Evolutionary conservation across 306 rosid species (phyloP), one percentile per base, ranked within the genome.

Genomic region (Rubus idaeus): DNA sequence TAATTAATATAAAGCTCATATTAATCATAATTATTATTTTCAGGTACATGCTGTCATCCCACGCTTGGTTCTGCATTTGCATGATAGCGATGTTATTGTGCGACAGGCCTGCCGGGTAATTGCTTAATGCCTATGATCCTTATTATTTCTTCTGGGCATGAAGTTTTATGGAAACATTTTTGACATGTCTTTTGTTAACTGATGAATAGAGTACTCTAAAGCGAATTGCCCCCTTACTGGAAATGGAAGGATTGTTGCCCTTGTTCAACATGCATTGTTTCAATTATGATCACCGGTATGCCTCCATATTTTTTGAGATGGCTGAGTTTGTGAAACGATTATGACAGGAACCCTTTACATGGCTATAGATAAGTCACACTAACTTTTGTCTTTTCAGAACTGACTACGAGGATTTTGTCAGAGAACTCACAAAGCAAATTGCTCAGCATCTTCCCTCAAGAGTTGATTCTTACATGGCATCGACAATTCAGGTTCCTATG

Each of bases 101-200:
- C 87, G 96, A 70, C 84, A 87, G 55, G 97, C 98, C 75, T 94
- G 98, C 85, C 97, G 98, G 98, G 98, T 94, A 91, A 80, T 85
- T 72, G 39, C 46, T 75, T 66, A 80, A 84, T 72, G 39, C 46
- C 73, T 66, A 70, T 40, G 47, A 56, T 79, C 64, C 67, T 40
- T 82, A 63, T 82, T 82, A 16, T 68, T 56, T 83, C 75, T 77
- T 77, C 56, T 67, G 64, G 44, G 57, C 44, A n/a, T 26, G 75
- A 56, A 47, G 40, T 70, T 64, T 68, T 65, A 21, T 74, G 35
- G 51, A 69, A 83, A 76, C 21, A 68, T 50, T 23, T 30, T 50
- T 71, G 40, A 85, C 62, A 13, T 80, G 35, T 75, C 42, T 70
- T 30, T 77, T 64, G 66, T 39, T 51, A 68, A 23, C 71, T 71